Percentiles rank a stretch among this genome's conserved stretches.
Evolutionary conservation across 2,329 filamentous ascomycete genomes (phyloP).

Genomic region (Myriosclerotinia curreyana): DNA sequence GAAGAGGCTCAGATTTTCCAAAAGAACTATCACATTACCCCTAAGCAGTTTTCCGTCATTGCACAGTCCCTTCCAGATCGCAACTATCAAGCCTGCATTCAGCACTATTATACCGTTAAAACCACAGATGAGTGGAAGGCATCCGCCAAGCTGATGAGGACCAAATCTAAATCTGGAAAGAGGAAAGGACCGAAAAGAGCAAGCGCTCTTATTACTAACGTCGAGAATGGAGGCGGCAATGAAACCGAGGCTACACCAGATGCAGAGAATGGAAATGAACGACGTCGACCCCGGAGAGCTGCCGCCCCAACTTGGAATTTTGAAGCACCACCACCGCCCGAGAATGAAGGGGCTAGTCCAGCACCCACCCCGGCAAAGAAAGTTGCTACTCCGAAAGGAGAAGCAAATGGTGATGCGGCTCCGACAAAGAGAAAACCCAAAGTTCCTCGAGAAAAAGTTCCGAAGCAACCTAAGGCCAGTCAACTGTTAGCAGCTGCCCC

Average conservation of each 20-base stretch:
- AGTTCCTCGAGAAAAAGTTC: slow-evolving; percentile 34
- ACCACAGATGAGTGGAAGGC: slow-evolving; percentile 73
- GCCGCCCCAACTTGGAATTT: slow-evolving; percentile 67
- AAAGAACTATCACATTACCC: slow-evolving; percentile 68
- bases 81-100: slow-evolving; percentile 76
- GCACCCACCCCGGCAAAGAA: slow-evolving; percentile 56
- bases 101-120: slow-evolving; percentile 82
- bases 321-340: slow-evolving; percentile 53
- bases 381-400: slow-evolving; percentile 45
- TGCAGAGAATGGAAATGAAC: slow-evolving; percentile 55
- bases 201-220: slow-evolving; percentile 64
- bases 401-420: slow-evolving; percentile 41
- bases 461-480: slow-evolving; percentile 38
- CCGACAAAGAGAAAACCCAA: slow-evolving; percentile 42
- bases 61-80: slow-evolving; percentile 64
- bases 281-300: slow-evolving; percentile 59
- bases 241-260: slow-evolving; percentile 38
- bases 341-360: slow-evolving; percentile 59
- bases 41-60: slow-evolving; percentile 80
- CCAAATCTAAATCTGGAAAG: slow-evolving; percentile 54
- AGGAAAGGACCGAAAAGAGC: slow-evolving; percentile 54
- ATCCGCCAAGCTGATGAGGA: slow-evolving; percentile 46
- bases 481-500: slow-evolving; percentile 37
- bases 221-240: slow-evolving; percentile 40
- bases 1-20: slow-evolving; percentile 71